Conservation (phyloP, 2,329 filamentous ascomycete genomes). For the Pyrenophora teres region DNA sequence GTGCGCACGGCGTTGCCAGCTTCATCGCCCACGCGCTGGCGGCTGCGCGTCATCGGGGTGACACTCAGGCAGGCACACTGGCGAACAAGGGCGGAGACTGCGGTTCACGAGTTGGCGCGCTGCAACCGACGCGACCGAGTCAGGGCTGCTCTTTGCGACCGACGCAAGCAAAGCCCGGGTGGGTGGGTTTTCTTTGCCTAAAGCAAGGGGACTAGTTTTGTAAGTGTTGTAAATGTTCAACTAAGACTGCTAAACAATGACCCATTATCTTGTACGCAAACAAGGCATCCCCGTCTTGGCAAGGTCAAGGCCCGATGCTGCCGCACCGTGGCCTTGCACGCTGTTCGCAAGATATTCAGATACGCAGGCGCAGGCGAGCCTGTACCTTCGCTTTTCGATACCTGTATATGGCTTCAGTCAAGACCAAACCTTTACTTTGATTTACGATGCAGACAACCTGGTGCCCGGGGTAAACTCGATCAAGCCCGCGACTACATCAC, state of each 20-base stretch:
- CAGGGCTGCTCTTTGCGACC: slow-evolving; percentile 17
- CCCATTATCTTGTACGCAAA: slow-evolving; percentile 10
- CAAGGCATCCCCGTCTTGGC: slow-evolving; percentile 17
- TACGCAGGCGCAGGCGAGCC: slow-evolving; percentile 13
- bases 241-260: slow-evolving; percentile 4
- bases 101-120: slow-evolving; percentile 9
- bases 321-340: slow-evolving; percentile 12
- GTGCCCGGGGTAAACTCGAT: slow-evolving; percentile 14
- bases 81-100: slow-evolving; percentile 9
- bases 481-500: background rate
- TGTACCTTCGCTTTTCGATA: slow-evolving; percentile 14
- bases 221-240: slow-evolving; percentile 19
- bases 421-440: slow-evolving; percentile 19
- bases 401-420: slow-evolving; percentile 12
- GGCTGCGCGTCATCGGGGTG: slow-evolving; percentile 15
- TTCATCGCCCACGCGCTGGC: slow-evolving; percentile 13
- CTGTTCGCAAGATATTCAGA: slow-evolving; percentile 18
- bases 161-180: slow-evolving; percentile 20
- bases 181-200: slow-evolving; percentile 17
- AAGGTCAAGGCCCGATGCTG: slow-evolving; percentile 9
- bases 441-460: slow-evolving; percentile 25
- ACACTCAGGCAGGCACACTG: slow-evolving; percentile 12
- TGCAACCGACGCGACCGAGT: slow-evolving; percentile 9
- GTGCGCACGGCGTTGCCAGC: slow-evolving; percentile 11
- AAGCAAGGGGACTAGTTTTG: slow-evolving; percentile 11